phyloP scores from a whole-genome alignment of 345 rosid species.

The Hibiscus mutabilis region DNA sequence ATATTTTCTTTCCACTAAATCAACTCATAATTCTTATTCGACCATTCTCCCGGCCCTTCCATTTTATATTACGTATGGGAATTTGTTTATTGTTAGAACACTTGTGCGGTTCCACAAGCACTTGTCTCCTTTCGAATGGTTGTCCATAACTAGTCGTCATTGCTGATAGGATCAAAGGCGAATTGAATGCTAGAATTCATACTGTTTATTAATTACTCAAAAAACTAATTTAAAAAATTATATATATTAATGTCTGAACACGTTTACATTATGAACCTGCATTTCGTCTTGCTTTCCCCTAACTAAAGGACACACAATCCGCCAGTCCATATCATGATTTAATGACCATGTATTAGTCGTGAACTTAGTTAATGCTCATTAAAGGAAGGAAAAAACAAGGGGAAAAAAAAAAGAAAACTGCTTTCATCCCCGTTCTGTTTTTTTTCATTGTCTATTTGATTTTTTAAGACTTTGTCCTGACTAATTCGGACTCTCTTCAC shows the following conservation, averaged over 20 bases:
- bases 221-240: background rate
- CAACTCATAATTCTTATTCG: too few relatives aligned
- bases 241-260: background rate
- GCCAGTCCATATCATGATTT: background rate
- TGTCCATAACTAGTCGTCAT: slow-evolving; percentile 8
- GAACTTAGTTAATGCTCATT: background rate
- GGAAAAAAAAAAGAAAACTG: background rate
- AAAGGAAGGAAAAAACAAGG: background rate
- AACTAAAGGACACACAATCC: background rate
- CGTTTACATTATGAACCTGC: background rate
- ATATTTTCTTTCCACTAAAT: too few relatives aligned
- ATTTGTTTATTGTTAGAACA: background rate
- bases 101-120: slow-evolving; percentile 18
- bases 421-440: background rate
- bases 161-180: background rate
- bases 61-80: background rate
- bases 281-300: background rate
- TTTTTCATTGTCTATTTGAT: too few relatives aligned
- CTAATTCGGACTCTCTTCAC: too few relatives aligned
- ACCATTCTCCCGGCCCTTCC: background rate
- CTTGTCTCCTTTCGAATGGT: slow-evolving; percentile 7
- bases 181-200: slow-evolving; percentile 12
- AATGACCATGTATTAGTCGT: background rate
- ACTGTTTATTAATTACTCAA: background rate
- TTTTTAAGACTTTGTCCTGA: too few relatives aligned